These are phyloP conservation scores for Quercus cerris DNA, from an alignment of 306 rosid species.

Conservation along the genomic window DNA sequence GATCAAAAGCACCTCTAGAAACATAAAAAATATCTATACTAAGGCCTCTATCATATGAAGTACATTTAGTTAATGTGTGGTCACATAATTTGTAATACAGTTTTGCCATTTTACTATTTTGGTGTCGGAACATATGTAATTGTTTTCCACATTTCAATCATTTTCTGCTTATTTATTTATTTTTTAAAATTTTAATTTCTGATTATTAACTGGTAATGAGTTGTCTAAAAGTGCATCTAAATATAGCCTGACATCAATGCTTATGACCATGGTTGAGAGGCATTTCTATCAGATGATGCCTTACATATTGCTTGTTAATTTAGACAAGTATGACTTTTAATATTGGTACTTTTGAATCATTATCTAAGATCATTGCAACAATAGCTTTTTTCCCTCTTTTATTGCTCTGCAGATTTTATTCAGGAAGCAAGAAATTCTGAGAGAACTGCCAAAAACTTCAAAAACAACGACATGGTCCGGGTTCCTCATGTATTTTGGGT, in stretches of 20 bases:
- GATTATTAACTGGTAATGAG: neutral
- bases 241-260: neutral
- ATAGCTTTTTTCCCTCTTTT: constrained; percentile 13
- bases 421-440: constrained; percentile 88
- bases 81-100: neutral
- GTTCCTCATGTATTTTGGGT: constrained; percentile 90
- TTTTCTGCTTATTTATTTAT: neutral
- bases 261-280: neutral
- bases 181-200: neutral
- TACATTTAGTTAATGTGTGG: neutral
- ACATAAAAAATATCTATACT: neutral
- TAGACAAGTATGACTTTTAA: neutral
- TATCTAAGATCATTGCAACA: constrained; percentile 11
- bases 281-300: neutral
- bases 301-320: neutral
- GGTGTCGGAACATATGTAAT: neutral
- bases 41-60: neutral
- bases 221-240: neutral
- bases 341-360: constrained; percentile 10
- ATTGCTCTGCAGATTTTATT: constrained; percentile 60
- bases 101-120: neutral
- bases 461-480: constrained; percentile 57
- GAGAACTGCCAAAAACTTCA: constrained; percentile 66
- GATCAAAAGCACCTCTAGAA: neutral
- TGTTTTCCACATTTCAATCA: neutral